Evolutionary conservation across 2,329 filamentous ascomycete genomes (phyloP).

Genomic region (Calonectria ilicicola): DNA sequence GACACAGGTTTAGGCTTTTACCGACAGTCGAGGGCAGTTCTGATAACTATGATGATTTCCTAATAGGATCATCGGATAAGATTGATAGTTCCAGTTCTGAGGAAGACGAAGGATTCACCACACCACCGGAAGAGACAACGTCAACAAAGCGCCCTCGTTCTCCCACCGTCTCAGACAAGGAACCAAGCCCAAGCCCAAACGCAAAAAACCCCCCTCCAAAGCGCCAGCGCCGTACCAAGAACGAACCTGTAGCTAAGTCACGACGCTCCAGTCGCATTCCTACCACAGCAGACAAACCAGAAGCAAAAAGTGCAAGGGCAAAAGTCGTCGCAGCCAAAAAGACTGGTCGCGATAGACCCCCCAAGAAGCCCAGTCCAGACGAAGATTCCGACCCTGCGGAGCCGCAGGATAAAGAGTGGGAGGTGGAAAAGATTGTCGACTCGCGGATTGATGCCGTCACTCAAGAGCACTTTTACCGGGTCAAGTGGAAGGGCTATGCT

Average conservation of each 20-base stretch:
- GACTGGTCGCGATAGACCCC: not conserved
- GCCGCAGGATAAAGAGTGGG: slow-evolving; percentile 50
- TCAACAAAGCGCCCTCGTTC: slow-evolving; percentile 15
- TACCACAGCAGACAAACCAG: not conserved
- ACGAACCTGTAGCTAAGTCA: not conserved
- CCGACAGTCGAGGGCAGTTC: slow-evolving; percentile 26
- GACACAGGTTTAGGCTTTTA: slow-evolving; percentile 21
- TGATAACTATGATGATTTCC: slow-evolving; percentile 19
- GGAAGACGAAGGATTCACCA: not conserved
- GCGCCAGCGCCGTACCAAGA: slow-evolving; percentile 12
- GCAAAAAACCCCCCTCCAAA: slow-evolving; percentile 26
- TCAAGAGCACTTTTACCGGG: slow-evolving; percentile 56
- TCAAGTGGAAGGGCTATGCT: slow-evolving; percentile 66
- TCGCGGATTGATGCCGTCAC: slow-evolving; percentile 52
- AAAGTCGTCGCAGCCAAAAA: not conserved
- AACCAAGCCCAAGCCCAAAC: not conserved
- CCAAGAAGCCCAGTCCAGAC: slow-evolving; percentile 15
- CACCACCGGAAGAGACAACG: not conserved
- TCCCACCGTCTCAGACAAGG: not conserved
- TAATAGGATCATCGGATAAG: slow-evolving; percentile 23
- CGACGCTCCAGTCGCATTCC: slow-evolving; percentile 32
- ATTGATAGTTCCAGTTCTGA: slow-evolving; percentile 17
- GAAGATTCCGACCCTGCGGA: slow-evolving; percentile 25
- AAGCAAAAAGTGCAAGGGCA: not conserved
- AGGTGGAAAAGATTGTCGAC: slow-evolving; percentile 61